Evolutionary conservation across 2,329 filamentous ascomycete species (phyloP), one percentile per base, ranked within the genome.

Genomic region (Aspergillus chevalieri): DNA sequence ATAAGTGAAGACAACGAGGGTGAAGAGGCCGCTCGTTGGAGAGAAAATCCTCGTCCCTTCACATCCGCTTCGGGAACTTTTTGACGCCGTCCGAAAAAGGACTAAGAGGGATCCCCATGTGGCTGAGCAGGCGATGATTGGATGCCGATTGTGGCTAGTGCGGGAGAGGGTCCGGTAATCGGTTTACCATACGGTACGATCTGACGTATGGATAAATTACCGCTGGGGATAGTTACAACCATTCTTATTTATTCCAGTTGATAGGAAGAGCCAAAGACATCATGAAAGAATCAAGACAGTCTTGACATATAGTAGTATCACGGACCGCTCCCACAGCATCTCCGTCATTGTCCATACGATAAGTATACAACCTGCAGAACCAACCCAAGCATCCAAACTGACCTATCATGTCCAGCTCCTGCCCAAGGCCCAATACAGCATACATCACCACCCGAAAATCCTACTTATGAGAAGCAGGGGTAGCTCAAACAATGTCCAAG

Each of bases 401-500:
- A 60, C 51, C 55, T 51, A 56, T 60, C 59, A 57, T 43, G 26
- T 30, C 12, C 26, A 30, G 26, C 10, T 39, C 21, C 38, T 19
- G 38, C 38, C 10, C 5, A 10, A 36, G 15, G 34, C n/a, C 34
- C 34, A 28, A 28, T 44, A 22, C 12, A 30, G 22, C 22, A 24
- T 15, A 26, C 9, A 44, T 12, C 22, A 26, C 26, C 19, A 44
- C 19, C 19, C n/a, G 3, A 6, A 41, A 19, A 41, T 15, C 10
- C 17, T 15, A 19, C 3, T 22, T 8, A 12, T 10, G 12, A 12
- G 4, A 19, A 28, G 19, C n/a, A 44, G 8, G 38, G 22, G 21
- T 6, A 15, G 28, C 47, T 46, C 47, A 52, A 54, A 44, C 47
- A 48, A 85, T 84, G 82, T 73, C 74, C 59, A 85, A 85, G 69